phyloP scores from a whole-genome alignment of 208 protist genomes.

The Spongospora subterranea region DNA sequence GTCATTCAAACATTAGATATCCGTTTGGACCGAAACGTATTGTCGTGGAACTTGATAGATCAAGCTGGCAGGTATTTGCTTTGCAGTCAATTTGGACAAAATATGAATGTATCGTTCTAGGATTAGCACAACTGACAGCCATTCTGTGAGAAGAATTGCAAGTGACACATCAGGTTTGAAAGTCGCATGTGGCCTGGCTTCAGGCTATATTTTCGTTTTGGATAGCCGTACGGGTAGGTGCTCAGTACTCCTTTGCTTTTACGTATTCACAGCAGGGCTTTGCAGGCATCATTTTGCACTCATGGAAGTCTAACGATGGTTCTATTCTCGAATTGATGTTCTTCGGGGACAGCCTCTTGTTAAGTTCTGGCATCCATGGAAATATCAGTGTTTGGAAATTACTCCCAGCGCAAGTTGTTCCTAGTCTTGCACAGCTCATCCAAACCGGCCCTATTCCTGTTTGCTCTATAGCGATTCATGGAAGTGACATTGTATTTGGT shows the following conservation, averaged over 20 bases:
- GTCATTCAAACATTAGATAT: background rate
- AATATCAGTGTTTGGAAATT: slow-evolving; percentile 12
- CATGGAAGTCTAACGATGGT: slow-evolving; percentile 12
- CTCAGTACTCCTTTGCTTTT: background rate
- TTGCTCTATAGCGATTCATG: slow-evolving; percentile 4
- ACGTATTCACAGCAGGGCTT: background rate
- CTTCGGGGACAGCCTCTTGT: background rate
- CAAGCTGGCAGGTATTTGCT: background rate
- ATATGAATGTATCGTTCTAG: no score
- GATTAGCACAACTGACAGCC: no score
- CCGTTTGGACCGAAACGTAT: background rate
- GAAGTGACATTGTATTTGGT: slow-evolving; percentile 31
- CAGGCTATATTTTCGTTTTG: background rate
- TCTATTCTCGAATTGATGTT: slow-evolving; percentile 38
- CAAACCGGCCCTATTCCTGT: background rate
- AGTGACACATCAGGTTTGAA: background rate
- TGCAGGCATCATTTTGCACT: slow-evolving; percentile 14
- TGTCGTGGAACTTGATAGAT: background rate
- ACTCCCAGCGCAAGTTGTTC: background rate
- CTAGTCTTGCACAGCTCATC: background rate
- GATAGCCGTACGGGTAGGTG: background rate
- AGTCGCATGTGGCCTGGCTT: background rate
- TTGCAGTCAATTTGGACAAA: no score
- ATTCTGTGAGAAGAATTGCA: background rate
- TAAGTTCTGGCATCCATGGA: background rate